Evolutionary conservation across 805 yeast genomes (phyloP), one percentile per base, ranked within the genome.

Genomic region (Candida oleophila): DNA sequence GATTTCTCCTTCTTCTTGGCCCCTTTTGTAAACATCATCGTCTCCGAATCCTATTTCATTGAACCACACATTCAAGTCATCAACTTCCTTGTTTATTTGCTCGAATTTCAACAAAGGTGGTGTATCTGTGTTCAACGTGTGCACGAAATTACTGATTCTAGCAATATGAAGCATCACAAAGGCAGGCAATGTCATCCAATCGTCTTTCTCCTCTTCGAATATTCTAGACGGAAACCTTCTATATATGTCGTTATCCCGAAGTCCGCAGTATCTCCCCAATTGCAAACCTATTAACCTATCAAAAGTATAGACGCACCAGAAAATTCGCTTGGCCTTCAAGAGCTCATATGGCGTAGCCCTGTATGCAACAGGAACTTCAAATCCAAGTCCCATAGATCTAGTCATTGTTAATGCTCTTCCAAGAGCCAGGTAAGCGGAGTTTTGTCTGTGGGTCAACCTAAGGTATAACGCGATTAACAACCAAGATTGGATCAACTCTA

Each of bases 221-320:
- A 69, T 66, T 33, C 52, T 49, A 35, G 52, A 43, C 0, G 74
- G 80, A 49, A 54, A 68, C 2, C 46, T 54, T 3, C 70, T 54
- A n/a, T 60, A 56, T 19, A 73, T 59, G 43, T 74, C 78, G 12
- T 59, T 60, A 19, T 68, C 74, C 15, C 57, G 50, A 30, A 65
- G 60, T 25, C 64, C 67, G 57, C 62, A 65, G 41, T 66, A 63
- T 39, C 80, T 62, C 1, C 85, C 87, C 34, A 72, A 68, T 48
- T 80, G 85, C 37, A 80, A 61, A 3, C 78, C 79, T 49, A 79
- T 59, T 14, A 80, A 49, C 49, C 81, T 67, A 53, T 82, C 88
- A 64, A 78, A 65, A 1, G 78, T 70, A 53, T 74, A 82, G 4
- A 76, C 77, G 18, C 73, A 51, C 81, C 83, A 81, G 55, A 78